Base-by-base conservation (phyloP, 1,139 yeast species). In the Taphrina flavorubra region DNA sequence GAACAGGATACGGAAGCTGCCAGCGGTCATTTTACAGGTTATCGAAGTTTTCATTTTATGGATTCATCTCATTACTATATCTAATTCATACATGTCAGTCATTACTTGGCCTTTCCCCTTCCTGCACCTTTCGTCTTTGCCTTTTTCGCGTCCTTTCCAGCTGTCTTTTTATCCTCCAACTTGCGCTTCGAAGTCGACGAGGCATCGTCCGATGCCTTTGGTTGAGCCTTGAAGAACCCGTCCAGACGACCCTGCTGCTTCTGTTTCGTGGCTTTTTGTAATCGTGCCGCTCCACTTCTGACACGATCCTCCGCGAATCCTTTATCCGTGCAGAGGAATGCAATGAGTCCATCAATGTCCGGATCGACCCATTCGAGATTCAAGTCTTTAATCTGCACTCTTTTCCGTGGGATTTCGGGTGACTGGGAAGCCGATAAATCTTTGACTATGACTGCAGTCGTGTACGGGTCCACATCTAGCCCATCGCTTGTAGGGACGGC, bases 271-370 rank as follows among this genome's bases (percentile, higher is more conserved):
- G 92, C 96, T 77, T 92, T 94, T 74, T 86, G 85, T 74, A 94
- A 82, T 77, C 92, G 89, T 62, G 87, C 91, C 6, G 94, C 95
- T 47, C 97, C 99, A 70, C 88, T 84, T 73, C 87, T 85, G 37
- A 94, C 91, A 76, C 99, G 84, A 65, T 92, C 97, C 75, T 94
- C 99, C 73, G 88, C 89, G 78, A 94, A 94, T 0, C 97, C 97
- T 77, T 89, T 88, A 68, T 87, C 85, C 68, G 81, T 84, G 25
- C 89, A 94, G 86, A 89, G 83, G 73, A 85, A 89, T 51, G 88
- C 85, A 14, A 89, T 80, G 68, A 89, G 81, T 0, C 90, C 94
- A 10, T 88, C 91, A n/a, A 87, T 80, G 75, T 90, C 88, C 0
- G 96, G 96, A 70, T 86, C 89, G 1, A 68, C 70, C 84, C 99